Evolutionary conservation across 1,139 yeast species (phyloP), one percentile per base, ranked within the genome.

Genomic region (Candida sanyaensis): DNA sequence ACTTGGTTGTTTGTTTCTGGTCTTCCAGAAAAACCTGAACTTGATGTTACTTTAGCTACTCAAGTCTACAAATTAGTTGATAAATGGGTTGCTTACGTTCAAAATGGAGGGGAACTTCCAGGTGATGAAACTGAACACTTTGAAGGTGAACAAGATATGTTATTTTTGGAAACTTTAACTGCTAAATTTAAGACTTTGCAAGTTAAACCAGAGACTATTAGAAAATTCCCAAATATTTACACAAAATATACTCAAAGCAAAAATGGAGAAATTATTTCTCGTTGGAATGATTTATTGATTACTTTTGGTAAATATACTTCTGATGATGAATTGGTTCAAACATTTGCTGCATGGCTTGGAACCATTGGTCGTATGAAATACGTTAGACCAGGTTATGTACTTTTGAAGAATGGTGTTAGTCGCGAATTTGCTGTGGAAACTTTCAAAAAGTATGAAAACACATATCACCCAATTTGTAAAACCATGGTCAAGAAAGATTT

Each of bases 351-450:
- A 29, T 73, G 77, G 77, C 61, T 73, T 48, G 76, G 76, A 5
- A 61, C 71, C 0, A 72, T 71, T 31, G 78, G 78, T 17, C 60
- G 78, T 53, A 73, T 73, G 78, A 73, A 73, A 55, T 73, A 63
- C 46, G 75, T 71, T 11, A 60, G 77, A 51, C 78, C 77, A 1
- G 77, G 77, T 3, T 72, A 69, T 53, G 63, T 57, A 36, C 54
- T 71, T 26, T 63, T 73, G 45, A 53, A 54, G 34, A 57, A 61
- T 28, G 58, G 57, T 11, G 62, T 72, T 23, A 58, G 64, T 43
- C 57, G 57, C 37, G 68, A 68, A 2, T 65, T 61, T 54, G 77
- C 77, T 1, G 51, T 64, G 4, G 50, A 50, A 9, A 62, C 64
- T 3, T 72, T 69, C 55, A 51, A 55, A 21, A 57, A 56, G 41